Base-by-base conservation (phyloP, 768 basidiomycete genomes). In the Agaricus sinodeliciosus region DNA sequence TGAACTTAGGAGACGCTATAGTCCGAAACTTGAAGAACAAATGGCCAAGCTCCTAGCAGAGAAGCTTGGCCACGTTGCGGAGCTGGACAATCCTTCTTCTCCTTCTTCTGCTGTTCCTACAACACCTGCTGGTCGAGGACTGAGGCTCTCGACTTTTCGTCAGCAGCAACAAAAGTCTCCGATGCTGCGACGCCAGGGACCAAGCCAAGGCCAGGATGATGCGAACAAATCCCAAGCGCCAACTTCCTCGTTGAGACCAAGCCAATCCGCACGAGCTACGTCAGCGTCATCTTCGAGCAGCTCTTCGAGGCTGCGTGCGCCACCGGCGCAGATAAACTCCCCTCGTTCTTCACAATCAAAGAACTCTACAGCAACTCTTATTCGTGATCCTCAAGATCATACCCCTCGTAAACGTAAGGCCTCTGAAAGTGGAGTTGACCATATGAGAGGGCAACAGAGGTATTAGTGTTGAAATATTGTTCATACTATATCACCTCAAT, bases 31-130 rank as follows among this genome's bases (percentile, higher is more conserved):
- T 26, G 53, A 63, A 15, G 45, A 54, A 9, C 57, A 63, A 36
- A 63, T 66, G 59, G 52, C 28, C 0, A 54, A 56, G n/a, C 41
- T 63, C 11, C 46, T 61, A 39, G 55, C 43, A 15, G 60, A 60
- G 42, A 61, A 52, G 25, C 18, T 31, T 43, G 51, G 6, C 4
- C 31, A 22, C 36, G 28, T 3, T 5, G 45, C 13, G 43, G 9
- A 27, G 9, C 37, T 35, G 6, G 22, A 41, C 26, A 49, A 37
- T 13, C 48, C 28, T 16, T 51, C 49, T 45, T 50, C 57, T 49
- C 57, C 55, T 15, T 25, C 52, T 9, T 58, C 56, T 45, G 48
- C 57, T 54, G 37, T 49, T 49, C 31, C n/a, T 19, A 6, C 26
- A 6, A 19, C 12, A 35, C 26, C 12, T 12, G 3, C 43, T 9